phyloP scores from a whole-genome alignment of 2,329 filamentous ascomycete species.

The Aspergillus udagawae region DNA sequence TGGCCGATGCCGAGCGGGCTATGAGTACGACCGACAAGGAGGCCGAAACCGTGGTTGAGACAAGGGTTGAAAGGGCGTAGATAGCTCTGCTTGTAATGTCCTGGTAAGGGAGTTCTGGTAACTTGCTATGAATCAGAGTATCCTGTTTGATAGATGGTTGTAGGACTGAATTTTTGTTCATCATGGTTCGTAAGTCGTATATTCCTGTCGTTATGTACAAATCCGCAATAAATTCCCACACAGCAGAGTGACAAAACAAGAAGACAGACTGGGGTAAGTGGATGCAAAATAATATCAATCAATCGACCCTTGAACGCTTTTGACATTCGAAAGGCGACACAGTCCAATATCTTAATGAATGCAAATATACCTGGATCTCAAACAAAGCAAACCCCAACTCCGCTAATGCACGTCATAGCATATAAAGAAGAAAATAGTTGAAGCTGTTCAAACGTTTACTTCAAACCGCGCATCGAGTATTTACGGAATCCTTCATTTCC shows the following conservation, averaged over 20 bases:
- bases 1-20: conserved; percentile 15
- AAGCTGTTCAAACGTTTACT: conserved; percentile 4
- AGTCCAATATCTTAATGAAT: not conserved
- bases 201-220: not conserved
- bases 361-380: not conserved
- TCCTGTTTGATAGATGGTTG: not conserved
- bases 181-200: conserved; percentile 1
- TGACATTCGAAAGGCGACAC: not conserved
- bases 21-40: conserved; percentile 2
- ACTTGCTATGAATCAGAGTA: not conserved
- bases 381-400: not conserved
- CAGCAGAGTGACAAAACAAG: not conserved
- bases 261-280: not conserved
- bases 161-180: not conserved
- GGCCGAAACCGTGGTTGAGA: conserved; percentile 11
- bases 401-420: not conserved
- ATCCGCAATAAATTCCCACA: not conserved
- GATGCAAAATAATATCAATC: not conserved
- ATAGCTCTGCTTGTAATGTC: conserved; percentile 1
- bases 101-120: not conserved
- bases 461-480: conserved; percentile 12
- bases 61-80: conserved; percentile 5
- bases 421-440: not conserved
- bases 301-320: not conserved
- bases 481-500: conserved; percentile 12